phyloP scores from a whole-genome alignment of 495 filamentous ascomycete genomes.

The Tuber indicum region DNA sequence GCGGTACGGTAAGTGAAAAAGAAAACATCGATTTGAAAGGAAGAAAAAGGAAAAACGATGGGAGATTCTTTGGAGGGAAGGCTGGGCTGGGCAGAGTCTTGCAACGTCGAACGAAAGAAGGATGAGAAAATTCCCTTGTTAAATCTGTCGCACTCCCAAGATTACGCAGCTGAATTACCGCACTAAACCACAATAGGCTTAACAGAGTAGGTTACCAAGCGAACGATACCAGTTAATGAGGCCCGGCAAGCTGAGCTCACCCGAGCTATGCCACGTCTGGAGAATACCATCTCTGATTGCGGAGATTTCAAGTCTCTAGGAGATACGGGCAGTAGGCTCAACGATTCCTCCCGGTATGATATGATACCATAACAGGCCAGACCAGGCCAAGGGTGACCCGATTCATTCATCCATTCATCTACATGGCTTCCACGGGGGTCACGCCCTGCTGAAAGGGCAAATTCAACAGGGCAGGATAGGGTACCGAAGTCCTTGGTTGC shows the following conservation, averaged over 20 bases:
- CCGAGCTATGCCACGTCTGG: background rate
- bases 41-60: background rate
- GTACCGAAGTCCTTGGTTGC: too few species aligned
- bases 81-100: background rate
- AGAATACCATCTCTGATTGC: too few species aligned
- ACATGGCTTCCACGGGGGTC: background rate
- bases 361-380: background rate
- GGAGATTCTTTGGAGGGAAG: background rate
- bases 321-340: background rate
- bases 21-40: background rate
- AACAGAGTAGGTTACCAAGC: too few species aligned
- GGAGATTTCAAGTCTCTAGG: too few species aligned
- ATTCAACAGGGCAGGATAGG: background rate
- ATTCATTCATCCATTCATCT: background rate
- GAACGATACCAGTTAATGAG: background rate
- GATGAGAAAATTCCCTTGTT: background rate
- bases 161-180: background rate
- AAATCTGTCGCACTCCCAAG: background rate
- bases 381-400: background rate
- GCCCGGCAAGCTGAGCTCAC: background rate
- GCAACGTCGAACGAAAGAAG: background rate
- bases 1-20: background rate
- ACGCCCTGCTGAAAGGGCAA: background rate
- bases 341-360: background rate
- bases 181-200: background rate